These are phyloP conservation scores for Avena sativa DNA, from an alignment of 176 grass and related monocot species.

Conservation along the genomic window DNA sequence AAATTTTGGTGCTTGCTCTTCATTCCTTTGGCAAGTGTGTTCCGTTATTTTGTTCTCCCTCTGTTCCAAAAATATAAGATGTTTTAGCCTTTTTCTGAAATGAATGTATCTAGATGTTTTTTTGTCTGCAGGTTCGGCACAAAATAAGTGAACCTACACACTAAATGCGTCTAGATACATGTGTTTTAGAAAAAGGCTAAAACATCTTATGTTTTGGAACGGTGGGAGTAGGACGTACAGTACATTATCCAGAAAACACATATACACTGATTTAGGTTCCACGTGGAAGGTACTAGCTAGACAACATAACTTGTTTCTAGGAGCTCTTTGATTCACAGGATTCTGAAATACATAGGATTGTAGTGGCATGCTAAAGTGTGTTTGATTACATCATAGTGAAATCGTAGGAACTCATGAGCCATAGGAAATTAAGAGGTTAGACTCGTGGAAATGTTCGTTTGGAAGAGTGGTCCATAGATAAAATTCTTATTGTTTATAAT, in stretches of 20 bases:
- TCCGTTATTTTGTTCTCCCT: background rate
- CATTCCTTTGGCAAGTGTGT: background rate
- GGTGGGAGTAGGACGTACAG: background rate
- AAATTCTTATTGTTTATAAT: background rate
- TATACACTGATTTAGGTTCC: background rate
- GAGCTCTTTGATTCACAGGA: background rate
- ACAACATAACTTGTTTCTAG: conserved; percentile 16
- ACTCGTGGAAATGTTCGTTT: background rate
- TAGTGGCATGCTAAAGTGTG: background rate
- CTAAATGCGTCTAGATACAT: too few relatives aligned
- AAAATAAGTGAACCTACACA: too few relatives aligned
- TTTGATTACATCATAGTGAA: background rate
- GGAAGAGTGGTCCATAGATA: background rate
- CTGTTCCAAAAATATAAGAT: too few relatives aligned
- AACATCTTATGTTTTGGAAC: too few relatives aligned
- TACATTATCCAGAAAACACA: conserved; percentile 10
- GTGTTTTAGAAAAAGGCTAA: too few relatives aligned
- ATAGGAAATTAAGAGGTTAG: background rate
- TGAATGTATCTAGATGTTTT: too few relatives aligned
- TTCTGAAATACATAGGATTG: background rate
- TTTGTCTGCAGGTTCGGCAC: too few relatives aligned
- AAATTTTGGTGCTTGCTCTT: background rate
- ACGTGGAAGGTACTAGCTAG: background rate
- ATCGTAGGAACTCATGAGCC: background rate
- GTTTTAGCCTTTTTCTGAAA: too few relatives aligned